Percentiles rank a stretch among this genome's conserved stretches.
These are phyloP conservation scores for Tylopilus orsonianus DNA, from an alignment of 1,284 basidiomycete species.

Conservation along the genomic window DNA sequence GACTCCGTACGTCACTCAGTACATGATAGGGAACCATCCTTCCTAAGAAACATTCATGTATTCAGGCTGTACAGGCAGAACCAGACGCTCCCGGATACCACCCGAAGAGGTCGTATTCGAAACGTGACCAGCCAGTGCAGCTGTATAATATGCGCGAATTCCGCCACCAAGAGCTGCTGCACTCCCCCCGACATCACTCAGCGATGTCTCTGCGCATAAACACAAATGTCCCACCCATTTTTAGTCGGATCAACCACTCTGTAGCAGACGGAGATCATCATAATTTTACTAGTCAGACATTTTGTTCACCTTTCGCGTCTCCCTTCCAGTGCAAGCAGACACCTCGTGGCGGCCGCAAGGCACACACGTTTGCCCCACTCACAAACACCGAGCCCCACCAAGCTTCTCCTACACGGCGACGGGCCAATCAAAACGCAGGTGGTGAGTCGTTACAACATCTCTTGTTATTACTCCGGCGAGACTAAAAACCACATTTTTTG, in stretches of 20 bases:
- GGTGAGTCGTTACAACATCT: conserved; percentile 28
- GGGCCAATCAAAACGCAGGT: conserved; percentile 29
- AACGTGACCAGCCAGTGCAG: conserved; percentile 25
- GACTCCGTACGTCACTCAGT: conserved; percentile 18
- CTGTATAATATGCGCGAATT: conserved; percentile 24
- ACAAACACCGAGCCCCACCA: conserved; percentile 35
- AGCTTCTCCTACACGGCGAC: conserved; percentile 24
- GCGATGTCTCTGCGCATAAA: conserved; percentile 34
- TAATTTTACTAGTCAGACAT: conserved; percentile 11
- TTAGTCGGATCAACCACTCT: conserved; percentile 21
- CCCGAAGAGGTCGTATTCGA: conserved; percentile 21
- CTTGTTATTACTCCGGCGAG: conserved; percentile 10
- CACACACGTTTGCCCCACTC: conserved; percentile 33
- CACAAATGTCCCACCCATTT: conserved; percentile 27
- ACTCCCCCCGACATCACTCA: conserved; percentile 13
- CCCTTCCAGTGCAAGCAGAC: conserved; percentile 24
- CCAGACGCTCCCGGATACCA: conserved; percentile 12
- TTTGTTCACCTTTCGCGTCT: conserved; percentile 19
- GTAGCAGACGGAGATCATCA: conserved; percentile 15
- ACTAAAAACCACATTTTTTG: conserved; percentile 23
- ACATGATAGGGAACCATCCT: conserved; percentile 10
- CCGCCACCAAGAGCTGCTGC: conserved; percentile 1
- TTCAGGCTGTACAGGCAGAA: conserved; percentile 14
- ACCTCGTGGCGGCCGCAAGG: conserved; percentile 35
- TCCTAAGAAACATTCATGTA: conserved; percentile 15